Percentiles rank a stretch among this genome's conserved stretches.
These are phyloP conservation scores for Thalassiosira mediterranea DNA, from an alignment of 352 stramenopile species.

Conservation along the genomic window DNA sequence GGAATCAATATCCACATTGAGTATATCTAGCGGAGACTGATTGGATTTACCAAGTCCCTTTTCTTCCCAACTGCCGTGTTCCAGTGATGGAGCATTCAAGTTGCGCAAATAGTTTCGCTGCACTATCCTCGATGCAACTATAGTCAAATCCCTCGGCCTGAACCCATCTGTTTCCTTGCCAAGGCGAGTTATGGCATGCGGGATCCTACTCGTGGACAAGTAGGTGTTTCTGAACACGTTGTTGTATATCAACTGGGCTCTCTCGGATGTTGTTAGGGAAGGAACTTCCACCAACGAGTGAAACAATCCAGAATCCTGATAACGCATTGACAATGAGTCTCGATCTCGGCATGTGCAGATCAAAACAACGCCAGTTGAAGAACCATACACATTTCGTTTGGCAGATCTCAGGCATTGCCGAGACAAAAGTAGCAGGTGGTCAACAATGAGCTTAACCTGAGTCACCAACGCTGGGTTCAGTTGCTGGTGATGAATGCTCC, in stretches of 20 bases:
- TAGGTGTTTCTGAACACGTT: constrained; percentile 10
- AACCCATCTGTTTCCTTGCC: constrained; percentile 57
- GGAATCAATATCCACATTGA: constrained; percentile 34
- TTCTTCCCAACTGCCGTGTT: neutral
- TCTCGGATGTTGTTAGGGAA: constrained; percentile 27
- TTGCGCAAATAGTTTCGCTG: constrained; percentile 24
- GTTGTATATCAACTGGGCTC: constrained; percentile 31
- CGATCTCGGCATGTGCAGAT: constrained; percentile 47
- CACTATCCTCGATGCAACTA: constrained; percentile 44
- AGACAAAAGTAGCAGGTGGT: constrained; percentile 60
- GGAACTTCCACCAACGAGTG: constrained; percentile 45
- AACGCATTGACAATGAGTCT: constrained; percentile 39
- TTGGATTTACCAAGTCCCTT: too few relatives aligned
- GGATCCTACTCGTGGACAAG: constrained; percentile 10
- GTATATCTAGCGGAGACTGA: constrained; percentile 9
- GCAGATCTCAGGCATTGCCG: constrained; percentile 4
- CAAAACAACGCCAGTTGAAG: constrained; percentile 28
- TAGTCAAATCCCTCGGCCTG: constrained; percentile 61
- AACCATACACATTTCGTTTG: too few relatives aligned
- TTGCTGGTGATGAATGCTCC: constrained; percentile 54
- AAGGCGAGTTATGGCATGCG: constrained; percentile 31
- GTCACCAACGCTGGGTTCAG: constrained; percentile 63
- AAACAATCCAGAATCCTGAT: constrained; percentile 36
- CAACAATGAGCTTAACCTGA: constrained; percentile 72
- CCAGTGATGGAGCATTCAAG: constrained; percentile 7